Percentiles rank a stretch among this genome's conserved stretches.
Evolutionary conservation across 2,329 filamentous ascomycete species (phyloP).

Genomic region (Neofusicoccum sp.): DNA sequence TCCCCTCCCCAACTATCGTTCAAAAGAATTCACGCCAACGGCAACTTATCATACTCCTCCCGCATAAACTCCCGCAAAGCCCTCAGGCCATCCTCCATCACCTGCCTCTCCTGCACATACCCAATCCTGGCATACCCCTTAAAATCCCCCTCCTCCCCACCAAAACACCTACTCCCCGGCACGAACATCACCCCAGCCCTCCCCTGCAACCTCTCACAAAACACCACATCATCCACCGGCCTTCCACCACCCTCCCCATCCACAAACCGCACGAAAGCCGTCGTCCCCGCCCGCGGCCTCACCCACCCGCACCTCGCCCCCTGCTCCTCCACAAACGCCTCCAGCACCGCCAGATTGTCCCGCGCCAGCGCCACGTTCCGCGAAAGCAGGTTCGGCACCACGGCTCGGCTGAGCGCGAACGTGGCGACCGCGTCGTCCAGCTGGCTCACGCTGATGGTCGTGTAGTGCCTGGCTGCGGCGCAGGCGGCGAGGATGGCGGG

Average conservation of each 20-base stretch:
- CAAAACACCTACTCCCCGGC: conserved; percentile 75
- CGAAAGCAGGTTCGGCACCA: conserved; percentile 63
- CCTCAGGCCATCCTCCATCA: conserved; percentile 66
- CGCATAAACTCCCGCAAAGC: conserved; percentile 57
- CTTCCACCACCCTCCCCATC: conserved; percentile 53
- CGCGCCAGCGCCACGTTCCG: conserved; percentile 69
- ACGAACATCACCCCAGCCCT: conserved; percentile 75
- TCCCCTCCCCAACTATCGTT: not conserved
- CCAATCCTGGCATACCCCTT: conserved; percentile 76
- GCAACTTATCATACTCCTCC: conserved; percentile 57
- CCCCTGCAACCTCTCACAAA: conserved; percentile 69
- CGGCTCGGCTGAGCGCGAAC: conserved; percentile 68
- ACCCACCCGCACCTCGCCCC: conserved; percentile 71
- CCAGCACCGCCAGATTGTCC: conserved; percentile 67
- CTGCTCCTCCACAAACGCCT: conserved; percentile 67
- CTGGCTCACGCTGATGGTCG: conserved; percentile 82
- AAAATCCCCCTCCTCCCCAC: conserved; percentile 61
- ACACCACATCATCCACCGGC: conserved; percentile 70
- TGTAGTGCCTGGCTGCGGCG: conserved; percentile 73
- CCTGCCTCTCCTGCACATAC: conserved; percentile 70
- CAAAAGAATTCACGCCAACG: conserved; percentile 29
- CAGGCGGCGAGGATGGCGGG: conserved; percentile 63
- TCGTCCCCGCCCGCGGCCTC: conserved; percentile 77
- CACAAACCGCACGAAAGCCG: conserved; percentile 71
- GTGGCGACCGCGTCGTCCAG: conserved; percentile 78